Evolutionary conservation across 139 green algal species (phyloP).

Genomic region (Dunaliella sp.): DNA sequence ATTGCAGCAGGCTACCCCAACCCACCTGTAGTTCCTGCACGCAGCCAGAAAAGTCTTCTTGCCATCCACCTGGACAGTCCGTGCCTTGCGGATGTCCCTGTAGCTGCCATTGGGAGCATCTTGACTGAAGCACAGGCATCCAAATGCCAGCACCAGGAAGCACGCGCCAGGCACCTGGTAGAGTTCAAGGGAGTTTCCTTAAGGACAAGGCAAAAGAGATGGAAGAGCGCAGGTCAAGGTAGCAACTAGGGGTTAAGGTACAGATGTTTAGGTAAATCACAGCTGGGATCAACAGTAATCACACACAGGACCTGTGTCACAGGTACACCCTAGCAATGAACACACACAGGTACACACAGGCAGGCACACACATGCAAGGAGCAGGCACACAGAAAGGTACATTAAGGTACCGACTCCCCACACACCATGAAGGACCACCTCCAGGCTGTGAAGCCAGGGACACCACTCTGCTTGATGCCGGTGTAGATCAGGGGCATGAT

Average conservation of each 20-base stretch:
- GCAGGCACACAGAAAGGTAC: too few relatives aligned
- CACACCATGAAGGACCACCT: constrained; percentile 80
- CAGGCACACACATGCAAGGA: too few relatives aligned
- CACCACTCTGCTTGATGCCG: background rate
- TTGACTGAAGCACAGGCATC: constrained; percentile 31
- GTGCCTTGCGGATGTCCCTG: constrained; percentile 65
- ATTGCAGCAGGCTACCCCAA: constrained; percentile 46
- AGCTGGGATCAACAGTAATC: too few relatives aligned
- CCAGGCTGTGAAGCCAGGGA: constrained; percentile 31
- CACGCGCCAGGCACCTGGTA: constrained; percentile 38
- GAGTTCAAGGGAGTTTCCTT: too few relatives aligned
- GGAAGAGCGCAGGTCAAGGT: too few relatives aligned
- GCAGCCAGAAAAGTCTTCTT: background rate
- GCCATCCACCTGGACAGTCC: constrained; percentile 12
- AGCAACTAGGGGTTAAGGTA: too few relatives aligned
- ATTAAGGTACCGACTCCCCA: too few relatives aligned
- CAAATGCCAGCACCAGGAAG: constrained; percentile 65
- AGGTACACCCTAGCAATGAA: too few relatives aligned
- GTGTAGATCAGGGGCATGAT: constrained; percentile 89
- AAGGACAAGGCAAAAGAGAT: too few relatives aligned
- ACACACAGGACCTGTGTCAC: too few relatives aligned
- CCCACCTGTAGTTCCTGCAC: constrained; percentile 43
- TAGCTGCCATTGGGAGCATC: constrained; percentile 89
- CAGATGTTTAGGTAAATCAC: too few relatives aligned
- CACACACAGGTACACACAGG: too few relatives aligned